A percentile compares a stretch with the other conserved stretches of the same genome.
Conservation (phyloP, 2,329 filamentous ascomycete genomes). For the Orbilia javanica region DNA sequence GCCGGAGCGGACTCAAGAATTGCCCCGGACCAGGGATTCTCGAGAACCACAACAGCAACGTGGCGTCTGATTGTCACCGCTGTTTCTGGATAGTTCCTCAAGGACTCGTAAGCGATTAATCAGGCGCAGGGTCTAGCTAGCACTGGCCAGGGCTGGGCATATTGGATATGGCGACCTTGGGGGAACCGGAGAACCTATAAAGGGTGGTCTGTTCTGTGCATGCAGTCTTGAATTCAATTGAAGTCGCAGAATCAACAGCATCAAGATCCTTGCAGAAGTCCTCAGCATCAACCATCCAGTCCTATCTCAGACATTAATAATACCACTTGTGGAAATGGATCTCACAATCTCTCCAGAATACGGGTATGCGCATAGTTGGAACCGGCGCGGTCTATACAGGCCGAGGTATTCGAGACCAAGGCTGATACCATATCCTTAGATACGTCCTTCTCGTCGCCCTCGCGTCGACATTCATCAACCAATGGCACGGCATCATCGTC, state of each 20-base stretch:
- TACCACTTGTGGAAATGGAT: slow-evolving; percentile 35
- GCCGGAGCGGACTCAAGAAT: slow-evolving; percentile 13
- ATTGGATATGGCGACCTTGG: not conserved
- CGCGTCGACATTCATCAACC: slow-evolving; percentile 72
- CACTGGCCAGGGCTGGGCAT: not conserved
- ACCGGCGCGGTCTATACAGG: not conserved
- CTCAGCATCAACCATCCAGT: not conserved
- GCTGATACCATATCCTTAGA: slow-evolving; percentile 65
- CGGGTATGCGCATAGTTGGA: slow-evolving; percentile 33
- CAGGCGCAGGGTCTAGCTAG: slow-evolving; percentile 1
- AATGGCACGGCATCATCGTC: slow-evolving; percentile 69
- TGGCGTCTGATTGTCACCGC: slow-evolving; percentile 5
- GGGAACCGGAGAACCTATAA: slow-evolving; percentile 10
- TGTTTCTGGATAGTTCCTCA: slow-evolving; percentile 10
- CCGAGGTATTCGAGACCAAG: not conserved
- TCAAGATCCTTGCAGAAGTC: not conserved
- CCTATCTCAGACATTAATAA: not conserved
- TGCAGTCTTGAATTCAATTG: not conserved
- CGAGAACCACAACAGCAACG: slow-evolving; percentile 14
- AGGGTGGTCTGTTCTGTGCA: slow-evolving; percentile 5
- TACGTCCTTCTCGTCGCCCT: slow-evolving; percentile 73
- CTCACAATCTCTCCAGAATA: slow-evolving; percentile 42
- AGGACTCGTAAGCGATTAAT: slow-evolving; percentile 14
- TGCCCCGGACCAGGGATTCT: slow-evolving; percentile 15
- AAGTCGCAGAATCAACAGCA: slow-evolving; percentile 3